These are phyloP conservation scores for Dichotomopilus funicola DNA, from an alignment of 2,329 filamentous ascomycete species.

Conservation along the genomic window DNA sequence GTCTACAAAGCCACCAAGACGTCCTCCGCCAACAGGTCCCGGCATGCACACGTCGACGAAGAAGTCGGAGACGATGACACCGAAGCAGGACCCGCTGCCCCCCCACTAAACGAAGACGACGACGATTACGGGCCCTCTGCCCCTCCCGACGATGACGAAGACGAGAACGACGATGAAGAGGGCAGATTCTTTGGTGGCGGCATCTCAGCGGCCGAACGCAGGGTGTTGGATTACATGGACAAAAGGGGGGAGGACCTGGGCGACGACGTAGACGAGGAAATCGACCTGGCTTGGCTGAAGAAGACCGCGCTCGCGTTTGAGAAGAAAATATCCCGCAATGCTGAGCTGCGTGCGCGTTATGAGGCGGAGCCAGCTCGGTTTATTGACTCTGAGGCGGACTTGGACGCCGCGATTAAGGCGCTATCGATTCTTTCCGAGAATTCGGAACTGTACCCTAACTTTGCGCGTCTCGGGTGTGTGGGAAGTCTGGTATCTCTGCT, in stretches of 20 bases:
- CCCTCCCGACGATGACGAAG: conserved; percentile 45
- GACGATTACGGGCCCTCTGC: conserved; percentile 38
- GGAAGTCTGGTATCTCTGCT: conserved; percentile 72
- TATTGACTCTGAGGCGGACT: conserved; percentile 77
- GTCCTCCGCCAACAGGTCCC: conserved; percentile 39
- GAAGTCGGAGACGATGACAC: conserved; percentile 36
- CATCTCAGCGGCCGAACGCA: conserved; percentile 70
- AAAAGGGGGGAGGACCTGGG: conserved; percentile 13
- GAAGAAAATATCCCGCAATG: conserved; percentile 84
- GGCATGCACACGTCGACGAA: conserved; percentile 40
- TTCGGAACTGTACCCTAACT: conserved; percentile 72
- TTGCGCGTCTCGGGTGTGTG: conserved; percentile 67
- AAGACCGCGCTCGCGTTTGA: conserved; percentile 79
- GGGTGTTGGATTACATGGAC: conserved; percentile 85
- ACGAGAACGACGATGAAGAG: conserved; percentile 66
- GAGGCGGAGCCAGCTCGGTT: conserved; percentile 76
- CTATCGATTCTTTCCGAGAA: conserved; percentile 85
- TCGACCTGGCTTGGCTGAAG: conserved; percentile 78
- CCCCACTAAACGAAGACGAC: conserved; percentile 35
- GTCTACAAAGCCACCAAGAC: conserved; percentile 58
- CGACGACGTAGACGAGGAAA: conserved; percentile 54
- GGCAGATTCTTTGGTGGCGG: conserved; percentile 94
- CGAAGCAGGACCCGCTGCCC: conserved; percentile 45
- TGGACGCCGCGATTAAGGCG: conserved; percentile 81
- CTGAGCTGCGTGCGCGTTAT: conserved; percentile 79